Percentiles rank a stretch among this genome's conserved stretches.
phyloP scores from a whole-genome alignment of 805 yeast genomes.

The Pichia sporocuriosa region DNA sequence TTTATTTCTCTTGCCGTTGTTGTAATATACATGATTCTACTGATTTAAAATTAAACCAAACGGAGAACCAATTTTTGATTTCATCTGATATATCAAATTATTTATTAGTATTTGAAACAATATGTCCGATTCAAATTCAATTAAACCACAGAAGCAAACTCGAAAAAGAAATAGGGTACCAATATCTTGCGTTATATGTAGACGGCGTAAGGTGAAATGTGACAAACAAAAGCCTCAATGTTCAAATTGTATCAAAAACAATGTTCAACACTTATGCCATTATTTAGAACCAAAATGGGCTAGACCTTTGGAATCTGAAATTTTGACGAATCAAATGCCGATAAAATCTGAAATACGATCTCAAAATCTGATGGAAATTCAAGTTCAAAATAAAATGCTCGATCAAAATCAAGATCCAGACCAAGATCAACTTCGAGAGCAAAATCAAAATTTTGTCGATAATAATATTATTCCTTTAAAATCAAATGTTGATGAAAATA shows the following conservation, averaged over 20 bases:
- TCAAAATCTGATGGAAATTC: constrained; percentile 21
- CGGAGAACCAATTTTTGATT: no score
- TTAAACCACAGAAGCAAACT: constrained; percentile 17
- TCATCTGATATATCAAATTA: neutral
- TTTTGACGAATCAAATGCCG: neutral
- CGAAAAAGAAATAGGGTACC: constrained; percentile 35
- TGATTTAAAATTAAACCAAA: no score
- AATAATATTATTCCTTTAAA: no score
- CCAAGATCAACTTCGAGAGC: no score
- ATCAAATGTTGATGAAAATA: constrained; percentile 1
- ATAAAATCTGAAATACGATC: constrained; percentile 6
- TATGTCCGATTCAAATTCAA: neutral
- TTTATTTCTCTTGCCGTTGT: no score
- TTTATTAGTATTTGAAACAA: neutral
- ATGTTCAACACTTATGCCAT: constrained; percentile 51
- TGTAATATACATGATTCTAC: no score
- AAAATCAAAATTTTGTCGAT: no score
- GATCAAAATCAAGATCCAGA: no score
- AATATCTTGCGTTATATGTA: constrained; percentile 33
- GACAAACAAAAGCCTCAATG: constrained; percentile 48
- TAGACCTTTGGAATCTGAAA: constrained; percentile 25
- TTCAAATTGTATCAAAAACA: constrained; percentile 49
- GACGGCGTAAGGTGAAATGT: constrained; percentile 35
- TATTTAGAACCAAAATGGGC: constrained; percentile 60
- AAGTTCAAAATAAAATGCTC: neutral